These are phyloP conservation scores for Ascochyta fabae DNA, from an alignment of 2,329 filamentous ascomycete genomes.

Conservation along the genomic window DNA sequence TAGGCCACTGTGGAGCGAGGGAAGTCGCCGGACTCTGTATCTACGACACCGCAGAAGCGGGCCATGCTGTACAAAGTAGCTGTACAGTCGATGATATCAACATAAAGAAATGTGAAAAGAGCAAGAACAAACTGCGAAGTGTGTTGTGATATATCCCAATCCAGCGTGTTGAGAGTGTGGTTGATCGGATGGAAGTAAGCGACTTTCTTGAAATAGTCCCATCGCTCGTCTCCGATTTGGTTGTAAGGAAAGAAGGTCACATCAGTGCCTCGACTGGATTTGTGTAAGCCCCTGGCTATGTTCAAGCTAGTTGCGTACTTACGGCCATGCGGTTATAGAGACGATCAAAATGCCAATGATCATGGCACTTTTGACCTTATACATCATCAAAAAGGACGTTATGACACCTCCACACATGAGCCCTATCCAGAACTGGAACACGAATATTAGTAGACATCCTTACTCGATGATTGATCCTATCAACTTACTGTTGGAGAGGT, in stretches of 20 bases:
- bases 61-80: conserved; percentile 91
- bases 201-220: conserved; percentile 86
- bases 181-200: conserved; percentile 80
- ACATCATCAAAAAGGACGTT: conserved; percentile 81
- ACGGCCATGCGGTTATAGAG: conserved; percentile 86
- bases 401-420: conserved; percentile 85
- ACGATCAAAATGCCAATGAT: conserved; percentile 83
- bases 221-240: conserved; percentile 68
- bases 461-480: conserved; percentile 1
- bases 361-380: conserved; percentile 84
- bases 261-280: conserved; percentile 63
- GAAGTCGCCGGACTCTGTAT: conserved; percentile 83
- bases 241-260: conserved; percentile 83
- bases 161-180: conserved; percentile 71
- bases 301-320: conserved; percentile 20
- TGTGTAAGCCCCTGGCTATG: conserved; percentile 22
- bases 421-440: conserved; percentile 74
- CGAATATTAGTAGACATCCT: conserved; percentile 12
- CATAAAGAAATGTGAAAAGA: conserved; percentile 88
- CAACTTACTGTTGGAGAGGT: conserved; percentile 67
- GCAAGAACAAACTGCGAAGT: conserved; percentile 80
- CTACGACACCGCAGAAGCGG: conserved; percentile 79
- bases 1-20: conserved; percentile 85
- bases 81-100: conserved; percentile 87
- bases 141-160: conserved; percentile 73